Base-by-base conservation (phyloP, 2,329 filamentous ascomycete genomes). In the Magnaporthiopsis rhizophila region DNA sequence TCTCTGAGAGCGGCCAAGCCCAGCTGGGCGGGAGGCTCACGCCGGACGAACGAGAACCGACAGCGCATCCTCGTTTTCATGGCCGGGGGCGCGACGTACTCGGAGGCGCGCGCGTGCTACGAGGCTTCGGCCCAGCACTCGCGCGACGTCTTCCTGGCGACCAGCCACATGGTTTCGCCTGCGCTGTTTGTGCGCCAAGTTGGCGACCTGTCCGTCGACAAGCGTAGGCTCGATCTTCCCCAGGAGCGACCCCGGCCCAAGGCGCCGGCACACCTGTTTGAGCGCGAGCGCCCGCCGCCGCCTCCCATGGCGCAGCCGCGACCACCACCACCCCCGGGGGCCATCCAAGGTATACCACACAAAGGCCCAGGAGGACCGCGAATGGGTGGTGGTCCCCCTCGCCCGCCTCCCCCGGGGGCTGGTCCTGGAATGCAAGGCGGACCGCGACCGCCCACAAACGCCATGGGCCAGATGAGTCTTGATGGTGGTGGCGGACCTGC, bases 11-110 rank as follows among this genome's bases (percentile, higher is more conserved):
- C 91, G 12, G 92, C 92, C 21, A 96, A 97, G 71, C 95, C 94
- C 1, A 97, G 93, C 58, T 99, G 95, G 95, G 95, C 95, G 2
- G 91, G 91, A 63, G 89, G 90, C 12, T 88, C 92, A 58, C 83
- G 89, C 59, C 85, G 87, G 34, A 87, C 80, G 65, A 86, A 82
- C 66, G 94, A 98, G 73, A 96, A 93, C 68, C 86, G 89, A 63
- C 95, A 99, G 74, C 87, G 95, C 63, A 84, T 98, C 64, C 90
- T 99, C 65, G 88, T 98, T 21, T 98, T 97, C 74, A 89, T 98
- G 83, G 95, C 94, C 1, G 95, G 95, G 61, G 95, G 95, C 59
- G 95, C 95, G 26, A 98, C 95, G 0, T 97, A 94, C 74, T 92
- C 91, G 6, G 95, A 99, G 77, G 85, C 91, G 38, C 87, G 95